Percentiles rank a stretch among this genome's conserved stretches.
Conservation (phyloP, 768 basidiomycete genomes). For the Hortiboletus flavorubellus region DNA sequence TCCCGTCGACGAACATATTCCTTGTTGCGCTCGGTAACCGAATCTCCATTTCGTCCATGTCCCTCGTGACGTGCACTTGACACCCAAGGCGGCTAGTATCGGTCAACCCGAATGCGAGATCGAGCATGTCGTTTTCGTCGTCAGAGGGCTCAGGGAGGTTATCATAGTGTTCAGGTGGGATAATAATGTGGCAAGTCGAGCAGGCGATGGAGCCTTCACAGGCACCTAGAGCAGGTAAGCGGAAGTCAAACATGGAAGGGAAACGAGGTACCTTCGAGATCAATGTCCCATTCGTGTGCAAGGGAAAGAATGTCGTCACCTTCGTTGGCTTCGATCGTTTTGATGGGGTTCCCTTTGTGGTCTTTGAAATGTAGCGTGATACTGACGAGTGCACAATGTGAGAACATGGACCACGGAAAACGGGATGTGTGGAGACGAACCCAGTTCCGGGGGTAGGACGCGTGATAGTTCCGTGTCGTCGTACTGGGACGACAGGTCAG, state of each 20-base stretch:
- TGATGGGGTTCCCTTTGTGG: slow-evolving; percentile 76
- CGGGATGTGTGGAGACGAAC: slow-evolving; percentile 34
- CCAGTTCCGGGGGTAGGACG: slow-evolving; percentile 69
- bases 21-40: slow-evolving; percentile 86
- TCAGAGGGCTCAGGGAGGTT: slow-evolving; percentile 89
- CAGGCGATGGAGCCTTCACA: slow-evolving; percentile 97
- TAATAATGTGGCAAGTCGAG: slow-evolving; percentile 94
- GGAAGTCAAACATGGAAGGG: not conserved
- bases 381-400: slow-evolving; percentile 37
- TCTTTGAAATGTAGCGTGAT: slow-evolving; percentile 91
- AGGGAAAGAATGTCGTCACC: slow-evolving; percentile 90
- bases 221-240: slow-evolving; percentile 55
- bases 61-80: slow-evolving; percentile 73
- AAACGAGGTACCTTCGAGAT: slow-evolving; percentile 75
- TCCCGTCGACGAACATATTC: slow-evolving; percentile 95
- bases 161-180: slow-evolving; percentile 64
- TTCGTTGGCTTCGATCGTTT: slow-evolving; percentile 88
- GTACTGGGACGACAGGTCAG: slow-evolving; percentile 5
- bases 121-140: slow-evolving; percentile 98
- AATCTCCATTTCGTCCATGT: slow-evolving; percentile 82
- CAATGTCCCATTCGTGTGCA: slow-evolving; percentile 94
- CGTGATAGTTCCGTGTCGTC: slow-evolving; percentile 49
- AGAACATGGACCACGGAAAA: not conserved
- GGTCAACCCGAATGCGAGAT: slow-evolving; percentile 95
- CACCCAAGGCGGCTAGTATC: slow-evolving; percentile 87